Percentiles rank a stretch among this genome's conserved stretches.
Evolutionary conservation across 176 grass and related monocot genomes (phyloP).

Genomic region (Puya raimondii): DNA sequence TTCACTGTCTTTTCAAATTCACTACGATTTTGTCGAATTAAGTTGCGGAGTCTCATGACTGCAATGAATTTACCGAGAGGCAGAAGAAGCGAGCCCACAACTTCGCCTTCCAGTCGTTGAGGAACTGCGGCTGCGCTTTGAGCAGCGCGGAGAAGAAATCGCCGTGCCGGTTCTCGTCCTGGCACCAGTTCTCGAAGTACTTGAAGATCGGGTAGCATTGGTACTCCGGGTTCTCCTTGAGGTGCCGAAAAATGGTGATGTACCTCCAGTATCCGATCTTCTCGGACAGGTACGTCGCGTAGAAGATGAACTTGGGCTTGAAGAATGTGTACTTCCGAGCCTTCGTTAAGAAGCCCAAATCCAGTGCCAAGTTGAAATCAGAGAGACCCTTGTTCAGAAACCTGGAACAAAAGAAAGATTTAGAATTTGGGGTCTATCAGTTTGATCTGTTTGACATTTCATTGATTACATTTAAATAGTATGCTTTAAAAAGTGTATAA

Average conservation of each 20-base stretch:
- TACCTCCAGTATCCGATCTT: conserved; percentile 99
- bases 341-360: conserved; percentile 94
- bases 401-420: conserved; percentile 26
- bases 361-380: conserved; percentile 95
- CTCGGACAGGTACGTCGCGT: conserved; percentile 88
- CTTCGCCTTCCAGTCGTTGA: conserved; percentile 98
- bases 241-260: conserved; percentile 94
- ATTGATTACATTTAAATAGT: neutral
- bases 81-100: conserved; percentile 98
- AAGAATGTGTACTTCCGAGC: conserved; percentile 99
- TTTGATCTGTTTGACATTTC: no score
- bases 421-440: neutral
- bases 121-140: conserved; percentile 91
- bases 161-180: conserved; percentile 90
- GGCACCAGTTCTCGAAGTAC: conserved; percentile 99
- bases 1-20: no score
- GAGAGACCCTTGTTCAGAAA: conserved; percentile 96
- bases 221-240: conserved; percentile 77
- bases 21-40: no score
- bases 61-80: conserved; percentile 53
- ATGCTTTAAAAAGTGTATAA: neutral
- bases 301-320: conserved; percentile 99
- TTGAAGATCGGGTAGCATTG: conserved; percentile 97
- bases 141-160: conserved; percentile 92
- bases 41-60: no score